Evolutionary conservation across 2,329 filamentous ascomycete species (phyloP).

Genomic region (Cryphonectria carpinicola): DNA sequence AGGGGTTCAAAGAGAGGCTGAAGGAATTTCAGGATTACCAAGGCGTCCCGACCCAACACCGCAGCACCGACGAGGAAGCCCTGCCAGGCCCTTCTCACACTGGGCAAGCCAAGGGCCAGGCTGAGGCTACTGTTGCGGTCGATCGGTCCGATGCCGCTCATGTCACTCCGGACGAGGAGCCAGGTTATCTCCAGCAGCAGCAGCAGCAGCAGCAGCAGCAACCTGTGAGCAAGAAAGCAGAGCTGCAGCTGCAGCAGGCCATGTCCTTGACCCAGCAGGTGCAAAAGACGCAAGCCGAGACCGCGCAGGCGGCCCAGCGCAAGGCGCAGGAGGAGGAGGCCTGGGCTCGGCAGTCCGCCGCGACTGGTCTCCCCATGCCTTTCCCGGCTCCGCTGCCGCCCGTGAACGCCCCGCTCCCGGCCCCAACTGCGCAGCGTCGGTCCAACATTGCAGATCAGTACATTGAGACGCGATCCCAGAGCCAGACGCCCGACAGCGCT

Average conservation of each 20-base stretch:
- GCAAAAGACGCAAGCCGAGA: conserved; percentile 68
- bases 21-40: conserved; percentile 82
- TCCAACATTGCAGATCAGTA: conserved; percentile 82
- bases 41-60: conserved; percentile 53
- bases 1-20: conserved; percentile 72
- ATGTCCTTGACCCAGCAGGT: conserved; percentile 84
- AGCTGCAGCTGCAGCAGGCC: conserved; percentile 44
- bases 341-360: conserved; percentile 60
- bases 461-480: conserved; percentile 66
- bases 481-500: conserved; percentile 70
- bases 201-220: conserved; percentile 32
- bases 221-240: background rate
- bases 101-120: conserved; percentile 31
- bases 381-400: conserved; percentile 72
- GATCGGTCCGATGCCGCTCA: conserved; percentile 27
- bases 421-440: conserved; percentile 83
- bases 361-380: conserved; percentile 73
- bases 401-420: conserved; percentile 80
- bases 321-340: conserved; percentile 52
- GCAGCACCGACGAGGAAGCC: conserved; percentile 63
- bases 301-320: conserved; percentile 48
- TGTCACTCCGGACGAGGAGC: conserved; percentile 30
- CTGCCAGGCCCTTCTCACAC: conserved; percentile 27
- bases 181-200: conserved; percentile 30
- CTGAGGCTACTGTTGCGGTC: conserved; percentile 16